A percentile compares a stretch with the other conserved stretches of the same genome.
phyloP scores from a whole-genome alignment of 1,284 basidiomycete species.

The Pseudozyma sp. region DNA sequence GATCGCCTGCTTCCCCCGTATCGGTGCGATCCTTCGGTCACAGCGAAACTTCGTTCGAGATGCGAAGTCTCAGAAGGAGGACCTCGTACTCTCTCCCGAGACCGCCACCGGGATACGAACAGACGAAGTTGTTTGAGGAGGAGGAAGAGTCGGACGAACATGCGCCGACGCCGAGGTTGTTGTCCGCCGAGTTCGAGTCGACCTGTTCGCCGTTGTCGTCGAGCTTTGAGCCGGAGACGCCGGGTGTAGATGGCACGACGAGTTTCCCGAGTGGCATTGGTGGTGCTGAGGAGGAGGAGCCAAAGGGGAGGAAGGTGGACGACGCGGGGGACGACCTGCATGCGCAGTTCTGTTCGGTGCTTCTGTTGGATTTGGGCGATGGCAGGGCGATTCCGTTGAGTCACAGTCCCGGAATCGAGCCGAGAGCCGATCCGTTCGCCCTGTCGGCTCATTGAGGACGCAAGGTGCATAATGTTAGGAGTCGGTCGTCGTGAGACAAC shows the following conservation, averaged over 20 bases:
- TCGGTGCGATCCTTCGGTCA: constrained; percentile 11
- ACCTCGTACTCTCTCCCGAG: constrained; percentile 24
- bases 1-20: constrained; percentile 3
- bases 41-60: constrained; percentile 20
- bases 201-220: constrained; percentile 8
- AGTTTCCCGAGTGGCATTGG: constrained; percentile 7
- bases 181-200: constrained; percentile 3
- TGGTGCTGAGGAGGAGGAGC: not conserved
- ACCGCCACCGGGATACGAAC: constrained; percentile 7
- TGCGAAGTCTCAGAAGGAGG: constrained; percentile 1
- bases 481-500: not conserved
- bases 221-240: constrained; percentile 30
- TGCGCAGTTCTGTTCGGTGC: constrained; percentile 32
- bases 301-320: not conserved
- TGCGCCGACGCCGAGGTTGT: constrained; percentile 17
- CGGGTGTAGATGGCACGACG: not conserved
- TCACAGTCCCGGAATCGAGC: constrained; percentile 11
- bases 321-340: constrained; percentile 20
- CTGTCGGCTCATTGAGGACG: constrained; percentile 14
- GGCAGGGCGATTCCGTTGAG: constrained; percentile 29
- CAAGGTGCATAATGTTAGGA: no score
- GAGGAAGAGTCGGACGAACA: not conserved
- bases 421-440: constrained; percentile 14
- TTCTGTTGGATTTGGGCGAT: constrained; percentile 35
- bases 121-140: not conserved